Base-by-base conservation (phyloP, 441 rosid genomes). In the Macaranga tanarius region DNA sequence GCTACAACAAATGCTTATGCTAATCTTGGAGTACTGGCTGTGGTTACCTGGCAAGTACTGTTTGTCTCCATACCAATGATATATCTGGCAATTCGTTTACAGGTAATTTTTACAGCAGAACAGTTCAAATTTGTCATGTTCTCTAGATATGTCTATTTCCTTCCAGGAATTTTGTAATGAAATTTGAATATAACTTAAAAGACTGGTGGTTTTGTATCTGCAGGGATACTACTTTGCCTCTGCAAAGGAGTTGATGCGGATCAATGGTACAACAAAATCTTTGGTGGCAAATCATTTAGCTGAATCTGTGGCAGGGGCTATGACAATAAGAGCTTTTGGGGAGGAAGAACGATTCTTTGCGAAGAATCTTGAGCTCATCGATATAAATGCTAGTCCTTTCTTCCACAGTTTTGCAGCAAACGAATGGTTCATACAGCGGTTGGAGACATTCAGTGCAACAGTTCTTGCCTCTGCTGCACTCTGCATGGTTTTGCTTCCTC, bases 1-100 rank as follows among this genome's bases (percentile, higher is more conserved):
- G 84, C 97, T 34, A 85, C 97, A 42, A 73, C 34, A 10, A 90
- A 88, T 87, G 73, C 90, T 28, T 84, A 83, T 71, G 47, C 81
- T 67, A 96, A 81, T 80, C 94, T 96, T 73, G 90, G 90, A 77
- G 97, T 92, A 23, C 83, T 95, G 42, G 88, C 94, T 72, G 86
- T 87, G 75, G 87, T 95, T 67, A 87, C 93, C 28, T 95, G 98
- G 99, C 98, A 93, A 87, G 95, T 90, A 72, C 83, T 95, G 81
- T 89, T 93, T 62, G 94, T 93, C 60, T 87, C 95, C 58, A 69
- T 95, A 71, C 99, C 97, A n/a, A 81, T 89, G 84, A 72, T 95
- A 38, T 87, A 72, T 66, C 54, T 84, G 20, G 88, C 97, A 11
- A 83, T 90, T 76, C 86, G 84, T 54, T 86, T 95, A 74, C 99